Base-by-base conservation (phyloP, 768 basidiomycete genomes). In the Paxillus involutus region DNA sequence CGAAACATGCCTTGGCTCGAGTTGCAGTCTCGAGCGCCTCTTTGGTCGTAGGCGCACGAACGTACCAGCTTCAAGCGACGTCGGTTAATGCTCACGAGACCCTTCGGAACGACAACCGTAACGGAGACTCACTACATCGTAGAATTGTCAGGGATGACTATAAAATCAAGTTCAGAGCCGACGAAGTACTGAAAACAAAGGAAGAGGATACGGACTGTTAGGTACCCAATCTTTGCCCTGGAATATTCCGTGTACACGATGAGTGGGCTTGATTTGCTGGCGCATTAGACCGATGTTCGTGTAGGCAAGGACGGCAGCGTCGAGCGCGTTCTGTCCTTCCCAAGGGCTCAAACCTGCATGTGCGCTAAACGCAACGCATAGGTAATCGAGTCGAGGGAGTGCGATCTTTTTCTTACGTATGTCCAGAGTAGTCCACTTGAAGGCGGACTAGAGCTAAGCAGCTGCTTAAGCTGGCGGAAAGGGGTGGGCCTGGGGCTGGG, bases 241-340 rank as follows among this genome's bases (percentile, higher is more conserved):
- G 61, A 94, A 83, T 44, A 92, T 80, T 0, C 91, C 90, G 62
- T 95, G 91, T 3, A 91, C 81, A 37, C 91, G 84, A 58, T 87
- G 82, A 0, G 84, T 84, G 0, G 93, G 89, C 49, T 80, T 77
- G 14, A 91, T 76, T 61, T 94, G 93, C 68, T 95, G 93, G 14
- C 93, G 82, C 24, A 94, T 76, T 7, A 84, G 83, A 0, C 89
- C 84, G 26, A 94, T 84, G 49, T 85, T 88, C 46, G 80, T 87
- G 64, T 94, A 94, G 4, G 88, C 87, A 3, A 91, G 76, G 5
- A 93, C 87, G n/a, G 90, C 91, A 0, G 93, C 93, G 63, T 95
- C 92, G 12, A 93, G 70, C 1, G 91, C 86, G 57, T 94, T 93
- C 55, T 76, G 78, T 2, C 90, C 91, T 67, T 92, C 88, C 91